Percentiles rank a stretch among this genome's conserved stretches.
These are phyloP conservation scores for Cyclocybe cylindracea DNA, from an alignment of 768 basidiomycete genomes.

Conservation along the genomic window DNA sequence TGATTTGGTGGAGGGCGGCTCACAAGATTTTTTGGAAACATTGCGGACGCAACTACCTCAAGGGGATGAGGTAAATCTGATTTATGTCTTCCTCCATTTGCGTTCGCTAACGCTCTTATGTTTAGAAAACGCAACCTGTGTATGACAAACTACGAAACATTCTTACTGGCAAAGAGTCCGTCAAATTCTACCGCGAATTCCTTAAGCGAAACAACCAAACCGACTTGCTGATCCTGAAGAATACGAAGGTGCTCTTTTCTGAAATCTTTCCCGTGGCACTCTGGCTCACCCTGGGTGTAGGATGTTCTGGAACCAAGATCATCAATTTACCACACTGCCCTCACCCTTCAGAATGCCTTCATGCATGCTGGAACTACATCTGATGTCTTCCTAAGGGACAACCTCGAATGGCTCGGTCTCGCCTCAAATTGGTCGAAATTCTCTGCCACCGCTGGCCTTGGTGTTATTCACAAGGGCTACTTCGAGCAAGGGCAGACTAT, in stretches of 20 bases:
- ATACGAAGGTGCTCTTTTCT: constrained; percentile 68
- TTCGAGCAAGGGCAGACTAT: constrained; percentile 92
- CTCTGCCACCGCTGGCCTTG: constrained; percentile 94
- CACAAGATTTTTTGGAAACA: constrained; percentile 87
- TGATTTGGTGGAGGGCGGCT: constrained; percentile 91
- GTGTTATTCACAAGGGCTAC: constrained; percentile 97
- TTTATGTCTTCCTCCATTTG: background rate
- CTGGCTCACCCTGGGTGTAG: constrained; percentile 37
- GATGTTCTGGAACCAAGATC: constrained; percentile 91
- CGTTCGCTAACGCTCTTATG: background rate
- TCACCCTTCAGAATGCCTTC: constrained; percentile 96
- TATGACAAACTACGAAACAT: constrained; percentile 83
- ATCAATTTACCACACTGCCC: constrained; percentile 95
- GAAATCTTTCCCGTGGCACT: background rate
- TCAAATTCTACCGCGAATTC: constrained; percentile 94
- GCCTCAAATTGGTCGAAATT: constrained; percentile 99
- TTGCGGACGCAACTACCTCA: constrained; percentile 70
- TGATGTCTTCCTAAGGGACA: constrained; percentile 90
- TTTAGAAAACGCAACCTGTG: constrained; percentile 56
- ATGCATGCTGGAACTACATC: constrained; percentile 99
- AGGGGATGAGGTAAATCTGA: constrained; percentile 56
- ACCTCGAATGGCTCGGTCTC: constrained; percentile 93
- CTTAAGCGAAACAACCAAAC: constrained; percentile 92
- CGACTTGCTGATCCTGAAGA: constrained; percentile 89
- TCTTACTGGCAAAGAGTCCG: constrained; percentile 87